Base-by-base conservation (phyloP, 441 rosid species). In the Adansonia gregorii region DNA sequence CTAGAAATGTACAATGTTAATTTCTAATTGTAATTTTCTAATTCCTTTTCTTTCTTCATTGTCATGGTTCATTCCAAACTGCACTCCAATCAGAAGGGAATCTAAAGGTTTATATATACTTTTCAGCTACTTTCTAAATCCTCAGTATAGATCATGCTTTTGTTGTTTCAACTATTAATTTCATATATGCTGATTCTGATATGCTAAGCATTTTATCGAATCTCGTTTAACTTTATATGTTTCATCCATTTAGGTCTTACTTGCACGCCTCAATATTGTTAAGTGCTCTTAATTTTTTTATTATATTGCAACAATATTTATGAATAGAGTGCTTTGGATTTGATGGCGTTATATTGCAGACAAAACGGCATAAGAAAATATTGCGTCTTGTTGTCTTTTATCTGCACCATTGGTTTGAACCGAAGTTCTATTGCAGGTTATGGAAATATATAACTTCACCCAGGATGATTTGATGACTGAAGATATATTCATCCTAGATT, bases 381-480 rank as follows among this genome's bases (percentile, higher is more conserved):
- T 49, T 69, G 43, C 49, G 6, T n/a, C 56, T 69, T 15, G 2
- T 24, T 69, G 41, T 68, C 19, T 22, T 22, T 69, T 9, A 27
- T 24, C 43, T 49, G 41, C 39, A 69, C 59, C 51, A 56, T 71
- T 6, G 17, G 39, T 43, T 76, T 59, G 43, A 76, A 31, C 22
- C 70, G 74, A 68, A 52, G 67, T 83, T 68, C 79, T 72, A 19
- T 70, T 81, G 79, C 89, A 95, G 99, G 97, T 85, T 72, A 87
- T 85, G 17, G 99, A 95, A 88, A 90, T 93, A 74, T 87, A 91
- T 68, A 95, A 84, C 88, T 95, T 95, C 77, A 78, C 89, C 52
- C 98, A 93, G 86, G 99, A 95, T 80, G 97, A 95, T 87, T 78
- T 95, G 87, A 91, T 93, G 98, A 91, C 99, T 2, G 99, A 95